Evolutionary conservation across 1,284 basidiomycete species (phyloP), one percentile per base, ranked within the genome.

Genomic region (Sanguinoderma infundibulare): DNA sequence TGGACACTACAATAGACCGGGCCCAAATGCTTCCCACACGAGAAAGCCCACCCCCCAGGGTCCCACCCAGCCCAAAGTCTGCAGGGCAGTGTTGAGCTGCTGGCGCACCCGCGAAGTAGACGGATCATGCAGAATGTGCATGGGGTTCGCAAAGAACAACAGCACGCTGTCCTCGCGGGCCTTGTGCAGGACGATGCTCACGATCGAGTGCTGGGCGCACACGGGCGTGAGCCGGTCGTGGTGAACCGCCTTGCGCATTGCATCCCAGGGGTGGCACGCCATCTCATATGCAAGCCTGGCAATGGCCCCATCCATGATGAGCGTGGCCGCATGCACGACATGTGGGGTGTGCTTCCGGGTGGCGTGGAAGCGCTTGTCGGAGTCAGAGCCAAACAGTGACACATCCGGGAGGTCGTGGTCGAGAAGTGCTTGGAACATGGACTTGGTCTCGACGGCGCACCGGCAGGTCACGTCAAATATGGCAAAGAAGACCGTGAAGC

Each of bases 11-110:
- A 70, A 71, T 57, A 85, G 73, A 47, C 81, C 81, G 57, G 84
- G 79, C 35, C 87, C 85, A 74, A 88, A 86, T n/a, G 83, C 82
- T 71, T 92, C 90, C 87, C 88, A 93, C 63, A 87, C 87, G 50
- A 93, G 75, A 75, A 93, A 93, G 17, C 86, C 91, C 22, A 87
- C 75, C 6, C 91, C 91, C 91, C 91, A 93, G 10, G 91, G 91
- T 34, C 91, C 90, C 61, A 92, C 87, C 42, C 91, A 83, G 55
- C 81, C 87, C n/a, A 92, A 72, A 12, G 86, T 88, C 57, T 87
- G 82, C 50, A 87, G 68, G 24, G 79, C 73, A 51, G 80, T 76
- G 58, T 80, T 75, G 56, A 84, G 64, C 66, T 78, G 81, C 42
- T 78, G 76, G 24, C 69, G 71, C 40, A 68, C 44, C 24, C 62